Evolutionary conservation across 139 green algal genomes (phyloP), one percentile per base, ranked within the genome.

Genomic region (Chlamydomonas schloesseri): DNA sequence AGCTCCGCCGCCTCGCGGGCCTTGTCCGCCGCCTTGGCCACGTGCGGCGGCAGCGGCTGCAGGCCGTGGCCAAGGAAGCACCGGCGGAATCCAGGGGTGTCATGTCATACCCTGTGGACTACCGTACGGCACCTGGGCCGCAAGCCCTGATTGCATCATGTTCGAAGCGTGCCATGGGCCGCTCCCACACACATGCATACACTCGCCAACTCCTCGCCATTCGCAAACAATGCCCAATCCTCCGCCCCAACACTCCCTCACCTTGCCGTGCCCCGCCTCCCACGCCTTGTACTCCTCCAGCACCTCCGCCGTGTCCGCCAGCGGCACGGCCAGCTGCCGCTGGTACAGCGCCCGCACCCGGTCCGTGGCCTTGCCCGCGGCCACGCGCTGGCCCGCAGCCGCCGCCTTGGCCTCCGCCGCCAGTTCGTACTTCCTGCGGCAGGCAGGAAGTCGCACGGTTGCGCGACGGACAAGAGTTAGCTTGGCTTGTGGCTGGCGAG

Each of bases 221-320:
- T n/a, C n/a, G n/a, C n/a, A n/a, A n/a, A n/a, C n/a, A n/a, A n/a
- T n/a, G n/a, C n/a, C n/a, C n/a, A n/a, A n/a, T n/a, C n/a, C n/a
- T n/a, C n/a, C n/a, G n/a, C 8, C 42, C 42, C 42, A 5, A 50
- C 42, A 8, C 42, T 42, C 17, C 8, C 91, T 0, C 73, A 94
- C 91, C 89, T 93, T 90, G 28, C 83, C 90, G 24, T 83, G 50
- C 21, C 77, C 46, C 24, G 74, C 42, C 87, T 97, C 95, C 95
- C 95, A 98, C 0, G 75, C 73, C 36, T 90, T 81, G 75, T 96
- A 98, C 34, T 78, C 88, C 23, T 91, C 91, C 79, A 96, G 73
- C 26, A 89, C 88, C 15, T 86, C 81, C 6, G 60, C 42, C 31
- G 65, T 73, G 50, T 90, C 86, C 1, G 82, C 62, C 23, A 95